Evolutionary conservation across 2,329 filamentous ascomycete species (phyloP).

Genomic region (Xylaria sp.): DNA sequence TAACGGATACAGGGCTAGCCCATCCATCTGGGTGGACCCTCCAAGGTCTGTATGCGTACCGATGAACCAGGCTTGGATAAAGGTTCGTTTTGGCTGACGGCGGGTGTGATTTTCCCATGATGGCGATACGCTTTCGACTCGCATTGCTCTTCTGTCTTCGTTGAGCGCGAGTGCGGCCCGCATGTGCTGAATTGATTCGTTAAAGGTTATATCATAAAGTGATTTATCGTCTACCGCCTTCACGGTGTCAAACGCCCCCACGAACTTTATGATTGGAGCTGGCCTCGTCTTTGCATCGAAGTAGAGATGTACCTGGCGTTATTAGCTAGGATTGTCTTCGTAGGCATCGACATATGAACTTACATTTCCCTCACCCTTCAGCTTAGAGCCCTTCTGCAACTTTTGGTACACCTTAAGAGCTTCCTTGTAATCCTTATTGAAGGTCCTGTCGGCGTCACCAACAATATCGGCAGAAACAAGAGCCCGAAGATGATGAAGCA

Average conservation of each 20-base stretch:
- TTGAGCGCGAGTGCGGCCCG: constrained; percentile 2
- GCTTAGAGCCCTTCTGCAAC: background rate
- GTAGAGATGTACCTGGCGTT: background rate
- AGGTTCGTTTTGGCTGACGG: background rate
- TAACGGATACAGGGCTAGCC: constrained; percentile 6
- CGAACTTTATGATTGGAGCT: constrained; percentile 3
- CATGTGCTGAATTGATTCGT: constrained; percentile 15
- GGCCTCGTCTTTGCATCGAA: constrained; percentile 1
- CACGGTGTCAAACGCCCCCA: constrained; percentile 7
- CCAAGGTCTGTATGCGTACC: constrained; percentile 3
- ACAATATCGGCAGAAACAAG: constrained; percentile 7
- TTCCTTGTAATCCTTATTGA: constrained; percentile 5
- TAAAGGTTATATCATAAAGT: constrained; percentile 11
- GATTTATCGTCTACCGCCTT: constrained; percentile 16
- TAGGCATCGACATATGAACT: background rate
- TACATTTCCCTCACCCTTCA: background rate
- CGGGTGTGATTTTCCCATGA: background rate
- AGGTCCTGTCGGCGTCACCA: background rate
- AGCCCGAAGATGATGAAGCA: constrained; percentile 14
- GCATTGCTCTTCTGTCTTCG: constrained; percentile 13
- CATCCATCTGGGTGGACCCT: constrained; percentile 1
- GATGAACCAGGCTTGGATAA: constrained; percentile 17
- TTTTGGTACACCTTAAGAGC: constrained; percentile 4
- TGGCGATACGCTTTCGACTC: constrained; percentile 5
- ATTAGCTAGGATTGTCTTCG: background rate